Evolutionary conservation across 768 basidiomycete species (phyloP).

Genomic region (Mycena leptocephala): DNA sequence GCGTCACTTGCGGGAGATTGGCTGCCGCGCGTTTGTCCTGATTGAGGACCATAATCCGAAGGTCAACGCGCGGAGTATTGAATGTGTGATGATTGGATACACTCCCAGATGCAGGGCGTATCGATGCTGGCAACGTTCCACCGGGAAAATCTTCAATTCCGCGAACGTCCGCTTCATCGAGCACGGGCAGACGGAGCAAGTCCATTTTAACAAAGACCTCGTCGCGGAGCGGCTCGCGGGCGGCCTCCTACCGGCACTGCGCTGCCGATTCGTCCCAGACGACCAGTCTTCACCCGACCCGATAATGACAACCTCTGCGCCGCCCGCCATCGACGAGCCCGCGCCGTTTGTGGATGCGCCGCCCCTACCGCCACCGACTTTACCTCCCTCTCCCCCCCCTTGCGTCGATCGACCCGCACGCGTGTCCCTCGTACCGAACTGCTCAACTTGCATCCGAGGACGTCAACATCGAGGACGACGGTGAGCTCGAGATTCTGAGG

Average conservation of each 20-base stretch:
- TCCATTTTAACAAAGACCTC: background rate
- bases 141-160: background rate
- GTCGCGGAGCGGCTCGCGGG: background rate
- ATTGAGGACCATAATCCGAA: constrained; percentile 48
- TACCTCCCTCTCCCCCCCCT: background rate
- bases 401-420: background rate
- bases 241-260: too few relatives aligned
- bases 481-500: too few relatives aligned
- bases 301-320: background rate
- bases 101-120: constrained; percentile 32
- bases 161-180: background rate
- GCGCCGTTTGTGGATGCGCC: background rate
- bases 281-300: background rate
- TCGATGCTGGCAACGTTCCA: constrained; percentile 5
- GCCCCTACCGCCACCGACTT: background rate
- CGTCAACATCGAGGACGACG: background rate
- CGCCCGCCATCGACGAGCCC: background rate
- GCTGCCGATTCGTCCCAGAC: background rate
- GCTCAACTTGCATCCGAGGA: too few relatives aligned
- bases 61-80: constrained; percentile 24
- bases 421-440: too few relatives aligned
- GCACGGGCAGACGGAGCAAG: background rate
- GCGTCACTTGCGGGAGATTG: constrained; percentile 47
- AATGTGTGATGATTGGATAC: background rate
- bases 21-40: constrained; percentile 45